These are phyloP conservation scores for Scenedesmus sp. DNA, from an alignment of 163 green algal genomes.

Conservation along the genomic window DNA sequence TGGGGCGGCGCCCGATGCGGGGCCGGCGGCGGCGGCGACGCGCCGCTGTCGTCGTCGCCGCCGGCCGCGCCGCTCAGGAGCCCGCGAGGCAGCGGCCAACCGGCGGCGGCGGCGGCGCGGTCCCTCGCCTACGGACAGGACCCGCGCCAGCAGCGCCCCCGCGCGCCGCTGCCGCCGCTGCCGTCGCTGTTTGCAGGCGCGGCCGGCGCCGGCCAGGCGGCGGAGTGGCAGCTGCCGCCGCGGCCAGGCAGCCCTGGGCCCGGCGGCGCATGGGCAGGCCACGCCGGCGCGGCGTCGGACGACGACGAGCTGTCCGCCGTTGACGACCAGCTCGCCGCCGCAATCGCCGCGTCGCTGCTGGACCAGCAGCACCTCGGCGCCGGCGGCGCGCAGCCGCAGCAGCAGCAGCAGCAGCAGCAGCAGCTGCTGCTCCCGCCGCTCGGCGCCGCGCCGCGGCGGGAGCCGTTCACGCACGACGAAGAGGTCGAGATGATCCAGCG, in stretches of 20 bases:
- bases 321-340: constrained; percentile 20
- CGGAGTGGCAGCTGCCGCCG: neutral
- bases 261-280: no score
- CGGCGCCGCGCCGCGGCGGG: neutral
- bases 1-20: no score
- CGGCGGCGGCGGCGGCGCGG: no score
- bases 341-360: constrained; percentile 14
- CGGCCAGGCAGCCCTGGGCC: no score
- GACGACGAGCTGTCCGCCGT: neutral
- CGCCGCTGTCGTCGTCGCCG: no score
- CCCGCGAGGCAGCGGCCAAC: no score
- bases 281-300: neutral
- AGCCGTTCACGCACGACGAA: neutral
- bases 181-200: neutral
- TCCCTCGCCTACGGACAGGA: no score
- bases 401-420: neutral
- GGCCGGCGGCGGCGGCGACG: no score
- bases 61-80: no score
- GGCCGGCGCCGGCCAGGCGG: neutral
- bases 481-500: constrained; percentile 38
- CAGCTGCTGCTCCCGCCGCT: neutral
- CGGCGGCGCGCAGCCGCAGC: neutral
- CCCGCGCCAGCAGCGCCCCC: no score
- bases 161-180: no score
- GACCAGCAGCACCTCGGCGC: constrained; percentile 14